Evolutionary conservation across 495 filamentous ascomycete species (phyloP).

Genomic region (Neurospora sp.): DNA sequence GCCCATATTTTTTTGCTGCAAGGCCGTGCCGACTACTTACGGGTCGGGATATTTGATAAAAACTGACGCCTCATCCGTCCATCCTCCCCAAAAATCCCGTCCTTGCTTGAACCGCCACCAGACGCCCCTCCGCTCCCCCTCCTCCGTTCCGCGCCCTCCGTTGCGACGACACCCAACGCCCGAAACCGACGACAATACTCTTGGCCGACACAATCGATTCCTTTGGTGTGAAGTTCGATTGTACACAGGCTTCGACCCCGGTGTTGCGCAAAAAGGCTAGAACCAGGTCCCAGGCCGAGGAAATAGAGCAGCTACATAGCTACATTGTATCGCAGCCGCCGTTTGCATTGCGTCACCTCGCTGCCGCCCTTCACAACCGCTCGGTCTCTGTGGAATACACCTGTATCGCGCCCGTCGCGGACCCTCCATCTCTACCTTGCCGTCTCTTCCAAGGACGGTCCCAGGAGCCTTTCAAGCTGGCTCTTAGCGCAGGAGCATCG

Average conservation of each 20-base stretch:
- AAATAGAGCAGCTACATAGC: neutral
- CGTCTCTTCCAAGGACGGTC: slow-evolving; percentile 1
- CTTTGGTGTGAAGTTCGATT: neutral
- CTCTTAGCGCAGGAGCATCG: slow-evolving; percentile 44
- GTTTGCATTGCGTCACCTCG: slow-evolving; percentile 1
- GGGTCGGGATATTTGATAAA: slow-evolving; percentile 3
- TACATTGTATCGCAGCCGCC: neutral
- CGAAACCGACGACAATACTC: neutral
- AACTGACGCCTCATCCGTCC: neutral
- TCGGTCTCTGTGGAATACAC: neutral
- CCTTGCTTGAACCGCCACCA: neutral
- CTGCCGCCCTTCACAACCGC: neutral
- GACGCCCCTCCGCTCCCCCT: neutral
- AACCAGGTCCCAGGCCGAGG: neutral
- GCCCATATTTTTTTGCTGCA: neutral
- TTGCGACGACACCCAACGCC: neutral
- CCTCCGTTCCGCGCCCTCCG: neutral
- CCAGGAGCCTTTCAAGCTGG: slow-evolving; percentile 35
- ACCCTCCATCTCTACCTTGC: neutral
- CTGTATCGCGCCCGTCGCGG: neutral
- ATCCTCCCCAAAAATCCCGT: neutral
- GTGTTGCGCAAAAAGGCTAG: neutral
- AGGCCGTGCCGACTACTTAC: slow-evolving; percentile 14
- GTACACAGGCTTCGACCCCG: neutral
- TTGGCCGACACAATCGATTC: neutral